Base-by-base conservation (phyloP, 805 yeast species). In the Metschnikowia continentalis region DNA sequence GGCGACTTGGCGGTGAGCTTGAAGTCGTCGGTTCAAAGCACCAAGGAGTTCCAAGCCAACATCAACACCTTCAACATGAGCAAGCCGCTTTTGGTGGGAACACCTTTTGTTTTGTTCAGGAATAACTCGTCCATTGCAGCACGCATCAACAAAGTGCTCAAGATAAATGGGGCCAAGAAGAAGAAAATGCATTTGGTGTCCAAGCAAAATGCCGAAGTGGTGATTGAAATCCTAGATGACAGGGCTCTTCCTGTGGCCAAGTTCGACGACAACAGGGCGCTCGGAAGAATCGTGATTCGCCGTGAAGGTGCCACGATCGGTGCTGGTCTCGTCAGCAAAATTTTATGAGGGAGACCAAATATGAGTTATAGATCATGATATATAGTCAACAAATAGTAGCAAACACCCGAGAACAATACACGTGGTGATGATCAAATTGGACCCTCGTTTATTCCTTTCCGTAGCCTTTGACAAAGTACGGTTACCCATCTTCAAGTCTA, bases 51-150 rank as follows among this genome's bases (percentile, higher is more conserved):
- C 48, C 58, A 54, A 3, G 69, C 67, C 19, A 48, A 59, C 5
- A 47, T 74, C 41, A 66, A 57, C 49, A 62, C 74, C 45, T 74
- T 74, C 58, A 67, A 74, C 52, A 64, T 83, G 60, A 76, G 75
- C 35, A 76, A 88, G 56, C 97, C 97, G 0, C 67, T 90, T 42
- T 69, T 90, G 38, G 83, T 85, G 13, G 97, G 97, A 6, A 77
- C 95, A 0, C 85, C 91, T 38, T 77, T 90, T 56, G 79, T 89
- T 38, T 65, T 89, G 47, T 90, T 90, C 68, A 77, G 91, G 53
- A 90, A 91, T 54, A 83, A 88, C 51, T 76, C 82, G 23, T 82
- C 84, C 40, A 80, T 81, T 39, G 88, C 94, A 1, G 90, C 90
- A 4, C 78, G 83, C 55, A 70, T 90, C 19, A 61, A 74, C 40